Evolutionary conservation across 2,329 filamentous ascomycete species (phyloP).

Genomic region (Cercospora canescens): DNA sequence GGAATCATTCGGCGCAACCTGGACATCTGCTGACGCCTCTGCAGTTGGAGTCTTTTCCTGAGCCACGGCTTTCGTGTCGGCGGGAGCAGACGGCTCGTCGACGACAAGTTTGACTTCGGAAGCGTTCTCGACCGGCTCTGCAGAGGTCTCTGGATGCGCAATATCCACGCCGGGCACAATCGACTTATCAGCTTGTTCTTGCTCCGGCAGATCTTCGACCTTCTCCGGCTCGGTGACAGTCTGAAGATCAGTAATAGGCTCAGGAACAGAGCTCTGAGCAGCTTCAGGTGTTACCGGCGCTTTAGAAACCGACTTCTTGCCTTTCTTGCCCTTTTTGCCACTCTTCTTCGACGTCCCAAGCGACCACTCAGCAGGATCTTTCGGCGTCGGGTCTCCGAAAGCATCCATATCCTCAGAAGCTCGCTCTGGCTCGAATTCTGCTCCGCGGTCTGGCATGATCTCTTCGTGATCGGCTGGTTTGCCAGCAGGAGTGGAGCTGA

Average conservation of each 20-base stretch:
- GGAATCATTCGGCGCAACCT: neutral
- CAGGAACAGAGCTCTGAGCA: neutral
- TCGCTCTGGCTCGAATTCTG: constrained; percentile 20
- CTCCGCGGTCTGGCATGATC: constrained; percentile 13
- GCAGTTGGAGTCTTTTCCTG: neutral
- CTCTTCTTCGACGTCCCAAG: constrained; percentile 20
- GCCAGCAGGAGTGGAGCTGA: constrained; percentile 2
- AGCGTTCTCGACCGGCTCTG: neutral
- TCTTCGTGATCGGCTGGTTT: neutral
- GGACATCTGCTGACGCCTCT: neutral
- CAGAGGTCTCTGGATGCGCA: neutral
- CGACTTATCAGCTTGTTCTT: neutral
- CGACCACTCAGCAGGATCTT: constrained; percentile 15
- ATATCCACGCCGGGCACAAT: neutral
- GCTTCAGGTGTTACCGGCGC: neutral
- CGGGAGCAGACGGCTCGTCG: neutral
- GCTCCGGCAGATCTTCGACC: neutral
- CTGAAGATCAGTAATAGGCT: neutral
- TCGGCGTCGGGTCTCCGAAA: constrained; percentile 13
- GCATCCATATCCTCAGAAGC: constrained; percentile 21
- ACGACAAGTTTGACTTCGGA: neutral
- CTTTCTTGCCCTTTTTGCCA: constrained; percentile 25
- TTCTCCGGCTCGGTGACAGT: neutral
- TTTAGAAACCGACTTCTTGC: constrained; percentile 8
- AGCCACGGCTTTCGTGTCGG: neutral